phyloP scores from a whole-genome alignment of 768 basidiomycete genomes.

The Crepidotus variabilis region DNA sequence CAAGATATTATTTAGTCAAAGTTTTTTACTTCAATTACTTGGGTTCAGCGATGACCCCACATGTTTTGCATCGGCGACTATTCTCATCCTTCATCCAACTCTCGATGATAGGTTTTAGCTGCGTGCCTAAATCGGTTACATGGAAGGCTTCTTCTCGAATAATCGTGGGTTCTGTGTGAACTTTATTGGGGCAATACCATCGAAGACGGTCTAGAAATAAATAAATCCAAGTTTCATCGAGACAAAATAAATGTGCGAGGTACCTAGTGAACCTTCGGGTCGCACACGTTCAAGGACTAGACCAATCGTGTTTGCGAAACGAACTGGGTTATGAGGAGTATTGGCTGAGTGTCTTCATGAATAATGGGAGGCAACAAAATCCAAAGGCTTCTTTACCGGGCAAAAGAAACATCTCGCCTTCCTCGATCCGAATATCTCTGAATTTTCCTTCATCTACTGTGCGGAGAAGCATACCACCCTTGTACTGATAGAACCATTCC shows the following conservation, averaged over 20 bases:
- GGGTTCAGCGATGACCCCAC: constrained; percentile 47
- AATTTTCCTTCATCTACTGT: constrained; percentile 80
- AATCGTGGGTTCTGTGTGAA: constrained; percentile 42
- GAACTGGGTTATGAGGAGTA: constrained; percentile 93
- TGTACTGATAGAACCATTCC: constrained; percentile 99
- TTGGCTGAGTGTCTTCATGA: constrained; percentile 52
- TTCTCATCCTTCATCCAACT: constrained; percentile 70
- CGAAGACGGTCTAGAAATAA: constrained; percentile 68
- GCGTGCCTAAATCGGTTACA: constrained; percentile 86
- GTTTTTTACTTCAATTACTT: constrained; percentile 20
- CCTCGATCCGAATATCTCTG: constrained; percentile 83
- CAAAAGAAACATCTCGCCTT: constrained; percentile 95
- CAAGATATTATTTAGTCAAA: not conserved
- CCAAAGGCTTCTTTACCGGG: constrained; percentile 55
- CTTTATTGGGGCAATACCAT: constrained; percentile 80
- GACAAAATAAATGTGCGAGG: constrained; percentile 14
- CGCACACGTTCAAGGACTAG: constrained; percentile 87
- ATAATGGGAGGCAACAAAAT: not conserved
- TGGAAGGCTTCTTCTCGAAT: constrained; percentile 75
- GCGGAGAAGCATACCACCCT: constrained; percentile 87
- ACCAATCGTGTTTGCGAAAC: constrained; percentile 87
- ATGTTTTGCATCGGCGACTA: constrained; percentile 66
- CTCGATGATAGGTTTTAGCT: constrained; percentile 89
- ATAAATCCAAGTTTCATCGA: not conserved
- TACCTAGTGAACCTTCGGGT: constrained; percentile 72